A percentile compares a stretch with the other conserved stretches of the same genome.
Evolutionary conservation across 345 rosid species (phyloP).

Genomic region (Rubroshorea leprosula): DNA sequence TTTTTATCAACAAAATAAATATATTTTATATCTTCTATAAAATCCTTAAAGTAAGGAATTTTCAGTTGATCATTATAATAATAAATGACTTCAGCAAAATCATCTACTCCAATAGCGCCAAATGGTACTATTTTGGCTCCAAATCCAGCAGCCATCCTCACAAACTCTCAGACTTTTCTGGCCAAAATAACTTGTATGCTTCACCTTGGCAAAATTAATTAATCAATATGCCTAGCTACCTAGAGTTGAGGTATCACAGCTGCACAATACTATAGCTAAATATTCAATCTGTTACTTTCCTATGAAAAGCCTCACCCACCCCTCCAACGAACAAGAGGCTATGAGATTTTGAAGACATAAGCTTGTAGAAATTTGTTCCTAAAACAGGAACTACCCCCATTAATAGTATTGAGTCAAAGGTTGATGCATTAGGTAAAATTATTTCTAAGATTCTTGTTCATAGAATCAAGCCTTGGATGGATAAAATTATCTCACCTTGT

Average conservation of each 20-base stretch:
- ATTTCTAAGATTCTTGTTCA: conserved; percentile 31
- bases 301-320: conserved; percentile 70
- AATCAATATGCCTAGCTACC: background rate
- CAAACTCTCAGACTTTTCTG: conserved; percentile 70
- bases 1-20: too few species aligned
- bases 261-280: too few species aligned
- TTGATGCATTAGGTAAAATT: conserved; percentile 21
- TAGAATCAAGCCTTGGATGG: conserved; percentile 43
- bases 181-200: conserved; percentile 74
- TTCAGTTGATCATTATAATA: conserved; percentile 60
- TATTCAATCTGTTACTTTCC: conserved; percentile 41
- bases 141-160: conserved; percentile 76
- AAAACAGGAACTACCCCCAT: conserved; percentile 78
- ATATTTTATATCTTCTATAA: too few species aligned
- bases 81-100: conserved; percentile 53
- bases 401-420: conserved; percentile 38
- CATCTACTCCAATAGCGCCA: conserved; percentile 80
- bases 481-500: too few species aligned
- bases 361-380: conserved; percentile 44
- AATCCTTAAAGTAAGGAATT: conserved; percentile 49
- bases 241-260: too few species aligned
- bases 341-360: conserved; percentile 57
- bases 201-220: conserved; percentile 48
- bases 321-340: conserved; percentile 81
- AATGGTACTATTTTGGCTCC: conserved; percentile 86